Evolutionary conservation across 164 flowering plant genomes (phyloP).

Genomic region (Aristolochia contorta): DNA sequence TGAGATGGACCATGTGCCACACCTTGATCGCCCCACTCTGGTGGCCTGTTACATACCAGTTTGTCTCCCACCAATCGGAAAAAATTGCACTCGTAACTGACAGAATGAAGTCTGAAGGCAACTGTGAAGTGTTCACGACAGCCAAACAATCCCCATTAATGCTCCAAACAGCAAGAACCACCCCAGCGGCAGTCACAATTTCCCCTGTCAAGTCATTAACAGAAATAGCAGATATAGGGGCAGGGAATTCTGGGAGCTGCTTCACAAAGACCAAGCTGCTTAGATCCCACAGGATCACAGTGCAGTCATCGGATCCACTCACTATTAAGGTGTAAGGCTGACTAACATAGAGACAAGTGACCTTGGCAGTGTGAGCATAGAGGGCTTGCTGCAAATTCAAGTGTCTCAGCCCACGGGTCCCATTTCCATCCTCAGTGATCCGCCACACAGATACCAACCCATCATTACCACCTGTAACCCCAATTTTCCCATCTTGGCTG

Average conservation of each 20-base stretch:
- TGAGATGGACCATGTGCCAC: slow-evolving; percentile 81
- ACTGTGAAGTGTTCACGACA: slow-evolving; percentile 75
- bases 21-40: slow-evolving; percentile 97
- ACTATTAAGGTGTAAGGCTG: slow-evolving; percentile 91
- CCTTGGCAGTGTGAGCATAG: slow-evolving; percentile 74
- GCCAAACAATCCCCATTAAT: slow-evolving; percentile 92
- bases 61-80: slow-evolving; percentile 86
- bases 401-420: slow-evolving; percentile 40
- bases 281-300: slow-evolving; percentile 89
- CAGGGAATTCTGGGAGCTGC: slow-evolving; percentile 92
- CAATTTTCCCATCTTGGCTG: slow-evolving; percentile 76
- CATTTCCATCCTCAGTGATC: slow-evolving; percentile 49
- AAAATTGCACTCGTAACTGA: slow-evolving; percentile 68
- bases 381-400: slow-evolving; percentile 67
- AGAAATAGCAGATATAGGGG: slow-evolving; percentile 77
- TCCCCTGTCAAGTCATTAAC: slow-evolving; percentile 91
- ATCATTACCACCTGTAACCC: slow-evolving; percentile 94
- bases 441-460: slow-evolving; percentile 81
- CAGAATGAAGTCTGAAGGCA: slow-evolving; percentile 84
- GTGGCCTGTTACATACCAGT: slow-evolving; percentile 93
- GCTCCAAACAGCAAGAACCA: slow-evolving; percentile 92
- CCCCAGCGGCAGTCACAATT: slow-evolving; percentile 87
- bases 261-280: slow-evolving; percentile 76
- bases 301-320: slow-evolving; percentile 94
- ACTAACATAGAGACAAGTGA: slow-evolving; percentile 77